Base-by-base conservation (phyloP, 2,329 filamentous ascomycete genomes). In the Emergomyces africanus region DNA sequence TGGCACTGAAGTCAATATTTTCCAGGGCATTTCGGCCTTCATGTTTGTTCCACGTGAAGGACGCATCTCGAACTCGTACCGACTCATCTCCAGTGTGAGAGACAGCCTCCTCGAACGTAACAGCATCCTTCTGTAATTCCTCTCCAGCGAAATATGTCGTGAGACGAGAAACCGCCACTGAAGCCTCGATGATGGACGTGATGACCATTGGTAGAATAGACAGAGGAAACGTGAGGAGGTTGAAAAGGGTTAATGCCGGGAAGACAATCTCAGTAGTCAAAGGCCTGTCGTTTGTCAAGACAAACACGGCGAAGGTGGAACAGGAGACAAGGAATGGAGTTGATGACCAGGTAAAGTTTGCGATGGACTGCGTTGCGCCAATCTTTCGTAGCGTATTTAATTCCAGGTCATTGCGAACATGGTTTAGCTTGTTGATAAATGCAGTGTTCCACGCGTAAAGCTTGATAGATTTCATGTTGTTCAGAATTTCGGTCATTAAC, bases 381-480 rank as follows among this genome's bases (percentile, higher is more conserved):
- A 99, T 99, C 75, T 92, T 96, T 63, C 94, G 87, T 59, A 99
- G 81, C 30, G 95, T 99, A 77, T 94, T 94, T 59, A 99, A 79
- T 74, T 99, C 94, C 67, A 90, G 83, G 68, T 99, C 94, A 74
- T 99, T 99, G 74, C 94, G 85, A 61, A 99, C 90, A 71, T 89
- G 88, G 75, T 94, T 97, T 61, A 99, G 83, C 75, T 95, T 96
- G 74, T 90, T 94, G 86, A 96, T 96, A 71, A 99, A 99, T 15
- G 94, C 92, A 35, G 86, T 87, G 37, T 91, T 92, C 94, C 94
- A 99, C 35, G 94, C 94, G 71, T 96, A 99, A 23, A 99, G 83
- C 77, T 99, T 99, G 78, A 99, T 94, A 70, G 90, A 95, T 79
- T 99, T 99, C 89, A 99, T 99, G 75, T 97, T 97, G 79, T 95